Base-by-base conservation (phyloP, 441 rosid genomes). In the Kokia cookei region DNA sequence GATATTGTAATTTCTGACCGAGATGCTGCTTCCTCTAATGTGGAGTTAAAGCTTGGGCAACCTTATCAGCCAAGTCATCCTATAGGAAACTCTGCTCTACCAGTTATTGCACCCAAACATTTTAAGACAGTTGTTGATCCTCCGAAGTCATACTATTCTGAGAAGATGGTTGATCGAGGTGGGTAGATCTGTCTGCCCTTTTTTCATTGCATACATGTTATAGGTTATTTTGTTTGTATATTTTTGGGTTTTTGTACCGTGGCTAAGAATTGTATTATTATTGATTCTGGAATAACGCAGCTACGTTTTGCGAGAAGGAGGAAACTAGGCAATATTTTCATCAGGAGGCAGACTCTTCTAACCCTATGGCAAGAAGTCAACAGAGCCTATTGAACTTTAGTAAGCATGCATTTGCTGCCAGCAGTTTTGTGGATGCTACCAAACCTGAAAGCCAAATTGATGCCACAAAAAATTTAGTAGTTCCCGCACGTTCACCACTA, bases 41-140 rank as follows among this genome's bases (percentile, higher is more conserved):
- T 86, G 29, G 90, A 86, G 84, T 73, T 88, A 79, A 84, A 82
- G 84, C 88, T 84, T 78, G 90, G 88, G 66, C 88, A 84, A 72
- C 88, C 91, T 65, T 78, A 76, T 81, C 83, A 88, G 69, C 84
- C 75, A n/a, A 76, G 61, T 78, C 77, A 17, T 48, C 12, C 77
- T 76, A 24, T 74, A 40, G 84, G 86, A 79, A 79, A 71, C 73
- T 76, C 73, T 57, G 76, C 66, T 73, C 65, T 75, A 70, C 74
- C 83, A n/a, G 66, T 74, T 47, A 11, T 60, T 13, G 77, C 78
- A 69, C 75, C 81, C 32, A 75, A 32, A 60, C 70, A 45, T 63
- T 71, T 73, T 55, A 82, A 76, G 66, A 37, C 72, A 26, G 42
- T 59, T 63, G 47, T 7, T 60, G 64, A 60, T 79, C 71, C 83